A percentile compares a stretch with the other conserved stretches of the same genome.
Conservation (phyloP, 495 filamentous ascomycete genomes). For the Bryoglossum gracile region DNA sequence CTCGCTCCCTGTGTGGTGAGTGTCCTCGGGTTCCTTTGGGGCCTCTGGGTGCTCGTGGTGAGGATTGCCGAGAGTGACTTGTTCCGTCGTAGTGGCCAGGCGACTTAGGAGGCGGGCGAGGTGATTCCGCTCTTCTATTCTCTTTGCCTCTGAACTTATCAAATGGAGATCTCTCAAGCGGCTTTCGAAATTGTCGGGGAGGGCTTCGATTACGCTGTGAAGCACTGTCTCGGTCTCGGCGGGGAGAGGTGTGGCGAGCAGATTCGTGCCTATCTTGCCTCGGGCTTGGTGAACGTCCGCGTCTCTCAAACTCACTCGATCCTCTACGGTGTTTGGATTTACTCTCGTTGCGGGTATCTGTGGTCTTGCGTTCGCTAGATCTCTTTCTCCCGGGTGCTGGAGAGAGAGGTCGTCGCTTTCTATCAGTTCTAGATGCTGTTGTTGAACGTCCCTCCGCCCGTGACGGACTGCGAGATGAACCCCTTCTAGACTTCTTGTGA, state of each 20-base stretch:
- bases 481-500: slow-evolving; percentile 32
- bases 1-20: slow-evolving; percentile 15
- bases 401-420: slow-evolving; percentile 18
- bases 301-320: slow-evolving; percentile 20
- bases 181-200: slow-evolving; percentile 7
- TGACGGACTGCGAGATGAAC: slow-evolving; percentile 26
- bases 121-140: slow-evolving; percentile 9
- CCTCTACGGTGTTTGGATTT: slow-evolving; percentile 29
- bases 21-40: slow-evolving; percentile 9
- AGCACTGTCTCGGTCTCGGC: slow-evolving; percentile 7
- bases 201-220: slow-evolving; percentile 14
- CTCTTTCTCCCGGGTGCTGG: slow-evolving; percentile 28
- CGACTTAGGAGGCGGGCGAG: slow-evolving; percentile 8
- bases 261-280: slow-evolving; percentile 9
- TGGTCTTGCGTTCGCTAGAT: slow-evolving; percentile 27
- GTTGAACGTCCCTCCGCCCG: slow-evolving; percentile 25
- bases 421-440: slow-evolving; percentile 21
- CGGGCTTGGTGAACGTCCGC: slow-evolving; percentile 21
- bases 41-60: slow-evolving; percentile 16
- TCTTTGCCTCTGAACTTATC: slow-evolving; percentile 12
- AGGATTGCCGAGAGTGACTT: slow-evolving; percentile 20
- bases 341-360: slow-evolving; percentile 23
- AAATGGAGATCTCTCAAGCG: slow-evolving; percentile 15
- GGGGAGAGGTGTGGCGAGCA: slow-evolving; percentile 3
- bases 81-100: slow-evolving; percentile 24